A percentile compares a stretch with the other conserved stretches of the same genome.
These are phyloP conservation scores for Fomes fomentarius DNA, from an alignment of 1,284 basidiomycete species.

Conservation along the genomic window DNA sequence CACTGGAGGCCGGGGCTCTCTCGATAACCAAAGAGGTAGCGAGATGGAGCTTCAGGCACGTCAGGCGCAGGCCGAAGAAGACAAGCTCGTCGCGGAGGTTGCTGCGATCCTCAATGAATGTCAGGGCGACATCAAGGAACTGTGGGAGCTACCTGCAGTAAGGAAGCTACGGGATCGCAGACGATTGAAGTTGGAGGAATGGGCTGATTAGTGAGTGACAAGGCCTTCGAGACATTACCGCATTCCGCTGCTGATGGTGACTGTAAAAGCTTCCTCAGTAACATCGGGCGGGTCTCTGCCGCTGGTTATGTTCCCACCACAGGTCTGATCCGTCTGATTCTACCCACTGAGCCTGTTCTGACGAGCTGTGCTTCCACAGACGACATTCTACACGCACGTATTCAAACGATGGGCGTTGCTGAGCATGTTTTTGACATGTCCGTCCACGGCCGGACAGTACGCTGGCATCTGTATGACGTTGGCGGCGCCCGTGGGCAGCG, in stretches of 20 bases:
- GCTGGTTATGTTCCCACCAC: slow-evolving; percentile 72
- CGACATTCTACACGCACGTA: slow-evolving; percentile 81
- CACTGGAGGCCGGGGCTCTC: slow-evolving; percentile 24
- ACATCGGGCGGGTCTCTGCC: slow-evolving; percentile 70
- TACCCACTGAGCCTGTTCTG: background rate
- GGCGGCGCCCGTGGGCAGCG: slow-evolving; percentile 84
- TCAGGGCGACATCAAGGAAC: slow-evolving; percentile 63
- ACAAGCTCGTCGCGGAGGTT: slow-evolving; percentile 62
- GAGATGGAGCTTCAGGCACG: slow-evolving; percentile 21
- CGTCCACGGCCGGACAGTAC: slow-evolving; percentile 72
- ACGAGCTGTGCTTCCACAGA: slow-evolving; percentile 44
- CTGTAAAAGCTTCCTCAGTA: slow-evolving; percentile 64
- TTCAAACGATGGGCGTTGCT: slow-evolving; percentile 83
- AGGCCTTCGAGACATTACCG: background rate
- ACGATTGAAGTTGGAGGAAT: slow-evolving; percentile 78
- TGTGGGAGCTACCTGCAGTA: slow-evolving; percentile 74
- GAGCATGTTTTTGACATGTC: slow-evolving; percentile 77
- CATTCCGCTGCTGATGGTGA: background rate
- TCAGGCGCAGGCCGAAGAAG: slow-evolving; percentile 40
- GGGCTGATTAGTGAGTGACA: slow-evolving; percentile 76
- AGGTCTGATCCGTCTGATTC: slow-evolving; percentile 43
- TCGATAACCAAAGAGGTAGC: slow-evolving; percentile 21
- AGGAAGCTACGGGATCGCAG: slow-evolving; percentile 66
- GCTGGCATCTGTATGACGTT: slow-evolving; percentile 83
- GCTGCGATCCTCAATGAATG: slow-evolving; percentile 57